A percentile compares a stretch with the other conserved stretches of the same genome.
These are phyloP conservation scores for Leptographium radiaticola DNA, from an alignment of 2,329 filamentous ascomycete genomes.

Conservation along the genomic window DNA sequence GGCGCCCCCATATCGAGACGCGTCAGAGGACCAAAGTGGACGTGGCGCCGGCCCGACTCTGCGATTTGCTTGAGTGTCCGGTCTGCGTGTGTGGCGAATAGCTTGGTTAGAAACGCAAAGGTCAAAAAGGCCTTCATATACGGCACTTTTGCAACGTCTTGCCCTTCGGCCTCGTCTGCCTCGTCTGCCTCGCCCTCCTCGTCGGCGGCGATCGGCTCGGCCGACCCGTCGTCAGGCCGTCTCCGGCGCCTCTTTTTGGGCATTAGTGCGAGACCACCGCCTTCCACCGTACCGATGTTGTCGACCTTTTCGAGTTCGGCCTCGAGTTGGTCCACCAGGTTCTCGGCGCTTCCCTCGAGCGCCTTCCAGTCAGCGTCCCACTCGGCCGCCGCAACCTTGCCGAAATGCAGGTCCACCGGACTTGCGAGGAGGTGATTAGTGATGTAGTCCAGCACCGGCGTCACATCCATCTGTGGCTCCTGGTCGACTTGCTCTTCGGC, in stretches of 20 bases:
- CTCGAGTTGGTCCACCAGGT: conserved; percentile 25
- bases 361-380: conserved; percentile 34
- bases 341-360: conserved; percentile 18
- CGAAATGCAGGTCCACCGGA: conserved; percentile 49
- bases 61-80: conserved; percentile 54
- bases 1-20: conserved; percentile 29
- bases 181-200: not conserved
- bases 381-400: conserved; percentile 34
- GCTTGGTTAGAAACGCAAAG: conserved; percentile 49
- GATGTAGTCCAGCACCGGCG: conserved; percentile 65
- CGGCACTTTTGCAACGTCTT: conserved; percentile 17
- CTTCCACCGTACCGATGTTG: not conserved
- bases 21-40: conserved; percentile 48
- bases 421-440: conserved; percentile 54
- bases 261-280: not conserved
- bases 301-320: conserved; percentile 8
- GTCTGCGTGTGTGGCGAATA: conserved; percentile 44
- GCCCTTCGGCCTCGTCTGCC: not conserved
- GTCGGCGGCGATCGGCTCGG: not conserved
- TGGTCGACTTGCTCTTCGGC: conserved; percentile 68
- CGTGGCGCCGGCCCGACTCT: conserved; percentile 53
- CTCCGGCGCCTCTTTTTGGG: not conserved
- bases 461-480: conserved; percentile 61
- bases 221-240: not conserved
- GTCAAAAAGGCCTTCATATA: conserved; percentile 41